phyloP scores from a whole-genome alignment of 2,329 filamentous ascomycete genomes.

The Chaetoscypha palmicola region DNA sequence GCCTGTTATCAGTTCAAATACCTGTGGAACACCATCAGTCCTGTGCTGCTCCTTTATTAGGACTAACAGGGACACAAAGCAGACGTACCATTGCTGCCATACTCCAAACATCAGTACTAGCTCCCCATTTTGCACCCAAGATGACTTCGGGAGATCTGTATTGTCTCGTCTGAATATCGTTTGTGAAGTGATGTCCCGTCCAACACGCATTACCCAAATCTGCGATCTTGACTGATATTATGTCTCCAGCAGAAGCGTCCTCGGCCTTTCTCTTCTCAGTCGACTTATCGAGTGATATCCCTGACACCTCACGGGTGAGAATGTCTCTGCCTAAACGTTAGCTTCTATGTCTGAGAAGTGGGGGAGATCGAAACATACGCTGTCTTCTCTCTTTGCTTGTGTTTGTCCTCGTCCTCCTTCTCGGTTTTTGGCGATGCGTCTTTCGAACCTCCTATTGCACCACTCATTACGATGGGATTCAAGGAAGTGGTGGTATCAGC shows the following conservation, averaged over 20 bases:
- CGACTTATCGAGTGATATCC: slow-evolving; percentile 82
- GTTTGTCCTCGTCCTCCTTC: slow-evolving; percentile 50
- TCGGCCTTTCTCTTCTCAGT: slow-evolving; percentile 57
- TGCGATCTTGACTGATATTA: slow-evolving; percentile 97
- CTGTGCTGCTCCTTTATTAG: too few species aligned
- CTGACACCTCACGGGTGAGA: slow-evolving; percentile 85
- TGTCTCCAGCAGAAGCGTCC: slow-evolving; percentile 41
- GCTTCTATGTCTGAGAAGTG: slow-evolving; percentile 6
- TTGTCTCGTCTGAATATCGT: slow-evolving; percentile 96
- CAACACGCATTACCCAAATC: slow-evolving; percentile 98
- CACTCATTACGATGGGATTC: slow-evolving; percentile 46
- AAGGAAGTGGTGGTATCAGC: slow-evolving; percentile 29
- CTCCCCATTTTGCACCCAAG: slow-evolving; percentile 93
- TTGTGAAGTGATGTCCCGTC: slow-evolving; percentile 98
- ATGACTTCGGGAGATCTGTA: slow-evolving; percentile 98
- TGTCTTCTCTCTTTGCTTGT: slow-evolving; percentile 85
- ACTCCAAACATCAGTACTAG: slow-evolving; percentile 99
- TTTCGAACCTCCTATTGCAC: slow-evolving; percentile 40
- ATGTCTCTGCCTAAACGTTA: slow-evolving; percentile 57
- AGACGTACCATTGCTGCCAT: slow-evolving; percentile 92
- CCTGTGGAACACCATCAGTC: slow-evolving; percentile 43
- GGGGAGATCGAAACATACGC: slow-evolving; percentile 56
- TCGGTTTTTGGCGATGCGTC: slow-evolving; percentile 44
- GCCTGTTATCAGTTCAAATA: slow-evolving; percentile 95
- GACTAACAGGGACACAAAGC: too few species aligned